Evolutionary conservation across 148 eudicot genomes (phyloP), one percentile per base, ranked within the genome.

Genomic region (Chenopodium formosanum): DNA sequence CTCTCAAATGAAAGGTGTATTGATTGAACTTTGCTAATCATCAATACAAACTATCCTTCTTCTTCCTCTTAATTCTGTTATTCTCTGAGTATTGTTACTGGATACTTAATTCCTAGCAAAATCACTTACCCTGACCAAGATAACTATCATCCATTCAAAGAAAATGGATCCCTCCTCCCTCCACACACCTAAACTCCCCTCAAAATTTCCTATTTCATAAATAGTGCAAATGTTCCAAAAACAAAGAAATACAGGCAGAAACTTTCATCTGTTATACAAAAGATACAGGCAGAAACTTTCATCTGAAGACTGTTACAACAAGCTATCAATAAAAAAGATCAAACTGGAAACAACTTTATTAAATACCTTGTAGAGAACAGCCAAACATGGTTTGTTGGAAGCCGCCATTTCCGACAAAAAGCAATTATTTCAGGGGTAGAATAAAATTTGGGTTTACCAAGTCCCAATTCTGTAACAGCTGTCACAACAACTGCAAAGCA

Each of bases 321-420:
- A 71, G 44, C 34, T n/a, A 52, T 75, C 46, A 27, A 67, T 23
- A 58, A 53, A 7, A n/a, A 13, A 19, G 40, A 22, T 62, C 34
- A 31, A 23, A 56, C 23, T 25, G 74, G 4, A 6, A 53, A 22
- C 17, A 64, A 47, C 7, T 20, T 20, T 31, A 44, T 47, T 4
- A 53, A 58, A 81, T 83, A 96, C 99, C 98, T 92, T 79, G 99
- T 92, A 75, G 97, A 96, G 81, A 96, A 94, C 86, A 96, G 80
- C 99, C 99, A 96, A 76, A 96, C 87, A 84, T 96, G 94, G 84
- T 96, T 96, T 77, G 98, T 94, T 40, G 98, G 99, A 32, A 96
- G 89, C 53, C 94, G 90, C 99, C 99, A 96, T 78, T 91, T 88
- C 86, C 95, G 89, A 81, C 99, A 96, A 82, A 96, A 96, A 47